Conservation (phyloP, 495 filamentous ascomycete species). For the Aspergillus heteromorphus region DNA sequence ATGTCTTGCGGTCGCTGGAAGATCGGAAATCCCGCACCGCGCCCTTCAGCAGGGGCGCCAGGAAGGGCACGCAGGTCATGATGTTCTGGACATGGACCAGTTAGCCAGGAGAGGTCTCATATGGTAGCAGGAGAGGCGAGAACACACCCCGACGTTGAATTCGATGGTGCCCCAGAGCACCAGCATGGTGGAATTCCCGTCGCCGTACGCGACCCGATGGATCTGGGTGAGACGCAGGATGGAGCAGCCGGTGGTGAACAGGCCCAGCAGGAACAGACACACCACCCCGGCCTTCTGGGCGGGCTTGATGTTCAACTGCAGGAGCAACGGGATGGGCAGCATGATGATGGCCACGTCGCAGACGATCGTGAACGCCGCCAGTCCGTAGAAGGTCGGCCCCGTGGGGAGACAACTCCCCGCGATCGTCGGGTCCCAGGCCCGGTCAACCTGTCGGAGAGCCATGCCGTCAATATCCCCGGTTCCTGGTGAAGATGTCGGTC, state of each 20-base stretch:
- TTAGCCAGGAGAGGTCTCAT: not conserved
- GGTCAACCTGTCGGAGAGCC: conserved; percentile 28
- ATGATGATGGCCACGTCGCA: conserved; percentile 50
- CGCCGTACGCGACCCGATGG: conserved; percentile 41
- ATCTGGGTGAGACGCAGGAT: conserved; percentile 52
- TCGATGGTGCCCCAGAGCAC: conserved; percentile 55
- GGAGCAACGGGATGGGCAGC: conserved; percentile 49
- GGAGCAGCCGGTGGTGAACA: conserved; percentile 55
- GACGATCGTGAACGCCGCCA: conserved; percentile 48
- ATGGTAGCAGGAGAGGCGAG: too few relatives aligned
- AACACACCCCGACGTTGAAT: conserved; percentile 49
- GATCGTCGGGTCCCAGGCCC: conserved; percentile 40
- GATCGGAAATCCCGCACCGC: conserved; percentile 27
- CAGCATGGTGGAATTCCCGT: conserved; percentile 54
- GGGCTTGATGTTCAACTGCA: conserved; percentile 44
- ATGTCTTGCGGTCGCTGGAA: conserved; percentile 16
- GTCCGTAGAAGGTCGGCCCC: conserved; percentile 47
- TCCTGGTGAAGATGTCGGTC: not conserved
- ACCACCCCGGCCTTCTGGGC: conserved; percentile 50
- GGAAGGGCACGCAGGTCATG: conserved; percentile 42
- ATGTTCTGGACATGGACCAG: conserved; percentile 31
- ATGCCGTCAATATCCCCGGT: not conserved
- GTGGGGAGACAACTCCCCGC: conserved; percentile 45
- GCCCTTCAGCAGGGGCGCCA: conserved; percentile 40
- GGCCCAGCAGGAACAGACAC: conserved; percentile 51